Conservation (phyloP, 2,329 filamentous ascomycete species). For the Apiospora arundinis region DNA sequence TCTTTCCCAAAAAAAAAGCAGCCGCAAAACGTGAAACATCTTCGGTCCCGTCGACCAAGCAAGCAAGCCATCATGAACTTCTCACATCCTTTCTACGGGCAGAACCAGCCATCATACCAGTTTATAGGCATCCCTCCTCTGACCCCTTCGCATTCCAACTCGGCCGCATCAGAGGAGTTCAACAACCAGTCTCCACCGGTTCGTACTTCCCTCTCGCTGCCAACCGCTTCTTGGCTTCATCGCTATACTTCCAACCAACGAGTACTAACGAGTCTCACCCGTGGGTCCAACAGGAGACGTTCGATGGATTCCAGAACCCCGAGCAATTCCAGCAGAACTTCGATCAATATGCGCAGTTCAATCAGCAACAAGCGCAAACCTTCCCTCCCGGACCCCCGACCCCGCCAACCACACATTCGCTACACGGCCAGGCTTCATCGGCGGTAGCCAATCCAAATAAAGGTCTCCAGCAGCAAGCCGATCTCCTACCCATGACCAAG, state of each 20-base stretch:
- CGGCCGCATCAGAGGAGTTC: slow-evolving; percentile 61
- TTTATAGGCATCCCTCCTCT: slow-evolving; percentile 61
- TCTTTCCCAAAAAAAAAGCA: background rate
- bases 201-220: slow-evolving; percentile 43
- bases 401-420: slow-evolving; percentile 50
- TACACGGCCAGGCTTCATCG: slow-evolving; percentile 22
- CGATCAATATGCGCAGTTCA: slow-evolving; percentile 53
- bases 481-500: slow-evolving; percentile 45
- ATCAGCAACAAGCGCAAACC: slow-evolving; percentile 37
- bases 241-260: slow-evolving; percentile 27
- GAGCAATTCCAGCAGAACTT: slow-evolving; percentile 55
- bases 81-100: slow-evolving; percentile 56
- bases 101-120: slow-evolving; percentile 55
- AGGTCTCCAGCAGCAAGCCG: slow-evolving; percentile 35
- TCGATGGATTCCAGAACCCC: slow-evolving; percentile 52
- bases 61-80: slow-evolving; percentile 54
- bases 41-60: background rate
- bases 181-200: slow-evolving; percentile 61
- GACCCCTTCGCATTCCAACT: slow-evolving; percentile 62
- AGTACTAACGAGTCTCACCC: slow-evolving; percentile 36
- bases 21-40: slow-evolving; percentile 24
- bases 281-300: slow-evolving; percentile 53
- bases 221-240: slow-evolving; percentile 21
- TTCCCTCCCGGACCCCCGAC: slow-evolving; percentile 60
- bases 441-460: slow-evolving; percentile 30